Base-by-base conservation (phyloP, 768 basidiomycete genomes). In the Boletus fagicola region DNA sequence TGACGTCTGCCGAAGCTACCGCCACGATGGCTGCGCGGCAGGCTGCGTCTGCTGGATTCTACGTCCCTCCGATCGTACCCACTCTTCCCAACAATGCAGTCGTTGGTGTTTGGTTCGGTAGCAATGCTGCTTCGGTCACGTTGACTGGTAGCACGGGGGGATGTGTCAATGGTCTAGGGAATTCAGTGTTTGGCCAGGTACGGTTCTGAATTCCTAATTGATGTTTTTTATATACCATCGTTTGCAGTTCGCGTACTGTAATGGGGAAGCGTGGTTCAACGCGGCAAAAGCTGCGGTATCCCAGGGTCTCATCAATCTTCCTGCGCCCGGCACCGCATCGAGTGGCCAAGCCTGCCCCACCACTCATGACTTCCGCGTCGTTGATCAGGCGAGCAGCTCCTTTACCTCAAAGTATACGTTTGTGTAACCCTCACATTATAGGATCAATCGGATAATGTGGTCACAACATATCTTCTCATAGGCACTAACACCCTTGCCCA, bases 101-200 rank as follows among this genome's bases (percentile, higher is more conserved):
- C 16, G 68, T 68, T 33, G 68, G 66, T 9, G 55, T 68, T 35
- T 68, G 68, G 68, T 68, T 68, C 16, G 68, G 68, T 33, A 70
- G 66, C 13, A 70, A 70, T 44, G 68, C 68, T 16, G 49, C 9
- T 13, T 56, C 61, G 4, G 28, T 68, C 4, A 70, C 58, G 2
- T 39, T 68, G n/a, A 68, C 64, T 9, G 68, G 68, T 2, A 56
- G 35, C 12, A 70, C 64, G 33, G 53, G 22, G 1, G 61, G 30
- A 30, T 68, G 68, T 18, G 60, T 70, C 38, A 70, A 68, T 15
- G 68, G 68, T 31, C 26, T 63, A 22, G 63, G 52, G 2, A 43
- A 45, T 43, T 68, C 68, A 2, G 43, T 68, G 7, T 68, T 68
- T 35, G 66, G 68, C 31, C 68, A 68, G 61, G 68, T 68, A 51